Evolutionary conservation across 306 rosid genomes (phyloP).

Genomic region (Gillenia trifoliata): DNA sequence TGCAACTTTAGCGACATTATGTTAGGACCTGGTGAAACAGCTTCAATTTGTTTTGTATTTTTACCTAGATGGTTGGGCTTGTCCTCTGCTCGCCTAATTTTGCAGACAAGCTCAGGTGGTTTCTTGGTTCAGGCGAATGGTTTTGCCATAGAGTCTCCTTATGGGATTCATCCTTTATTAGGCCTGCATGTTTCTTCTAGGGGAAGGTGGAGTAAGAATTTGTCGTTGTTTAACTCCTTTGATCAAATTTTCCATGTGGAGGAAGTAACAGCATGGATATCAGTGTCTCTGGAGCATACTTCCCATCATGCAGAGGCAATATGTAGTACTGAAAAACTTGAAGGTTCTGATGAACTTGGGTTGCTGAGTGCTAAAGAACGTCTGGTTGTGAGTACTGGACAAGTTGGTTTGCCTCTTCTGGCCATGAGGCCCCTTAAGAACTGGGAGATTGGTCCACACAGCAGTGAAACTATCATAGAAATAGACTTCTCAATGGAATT

Average conservation of each 20-base stretch:
- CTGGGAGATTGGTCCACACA: constrained; percentile 81
- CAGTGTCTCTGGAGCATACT: constrained; percentile 54
- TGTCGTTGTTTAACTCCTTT: constrained; percentile 72
- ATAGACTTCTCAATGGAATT: constrained; percentile 54
- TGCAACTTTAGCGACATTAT: constrained; percentile 74
- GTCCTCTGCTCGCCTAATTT: constrained; percentile 72
- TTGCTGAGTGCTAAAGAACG: constrained; percentile 54
- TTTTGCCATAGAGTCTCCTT: constrained; percentile 69
- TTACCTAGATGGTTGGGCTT: constrained; percentile 72
- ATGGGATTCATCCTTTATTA: constrained; percentile 60
- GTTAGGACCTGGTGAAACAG: constrained; percentile 73
- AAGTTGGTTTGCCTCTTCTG: constrained; percentile 49
- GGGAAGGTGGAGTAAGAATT: constrained; percentile 69
- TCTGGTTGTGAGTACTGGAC: constrained; percentile 54
- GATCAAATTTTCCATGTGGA: constrained; percentile 68
- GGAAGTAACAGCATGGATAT: constrained; percentile 72
- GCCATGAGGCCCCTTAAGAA: constrained; percentile 66
- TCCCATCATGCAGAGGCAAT: constrained; percentile 58
- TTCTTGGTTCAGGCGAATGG: constrained; percentile 79
- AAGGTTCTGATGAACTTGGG: constrained; percentile 36
- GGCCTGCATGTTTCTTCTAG: constrained; percentile 54
- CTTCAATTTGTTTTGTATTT: constrained; percentile 63
- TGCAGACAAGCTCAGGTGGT: constrained; percentile 92
- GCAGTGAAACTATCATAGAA: constrained; percentile 62
- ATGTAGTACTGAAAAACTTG: constrained; percentile 53